A percentile compares a stretch with the other conserved stretches of the same genome.
Evolutionary conservation across 352 stramenopile genomes (phyloP).

Genomic region (Globisporangium paddicum): DNA sequence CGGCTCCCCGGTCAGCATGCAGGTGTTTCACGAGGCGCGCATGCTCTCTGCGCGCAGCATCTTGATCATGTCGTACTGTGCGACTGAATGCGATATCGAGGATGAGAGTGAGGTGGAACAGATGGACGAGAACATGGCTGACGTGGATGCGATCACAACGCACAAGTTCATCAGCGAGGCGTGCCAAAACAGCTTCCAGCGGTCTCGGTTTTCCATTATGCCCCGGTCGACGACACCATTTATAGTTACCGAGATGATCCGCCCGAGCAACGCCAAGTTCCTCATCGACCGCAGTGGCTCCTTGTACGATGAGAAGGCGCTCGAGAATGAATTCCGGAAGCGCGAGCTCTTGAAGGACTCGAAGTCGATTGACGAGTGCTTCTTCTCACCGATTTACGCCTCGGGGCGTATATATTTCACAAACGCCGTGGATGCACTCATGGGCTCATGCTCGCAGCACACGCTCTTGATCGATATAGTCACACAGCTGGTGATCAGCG

Average conservation of each 20-base stretch:
- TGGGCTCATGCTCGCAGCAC: constrained; percentile 55
- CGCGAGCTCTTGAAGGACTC: constrained; percentile 50
- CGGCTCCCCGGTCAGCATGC: constrained; percentile 58
- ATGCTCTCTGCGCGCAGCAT: constrained; percentile 61
- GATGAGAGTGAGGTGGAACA: constrained; percentile 25
- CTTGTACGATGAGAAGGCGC: constrained; percentile 33
- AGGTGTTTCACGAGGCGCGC: constrained; percentile 44
- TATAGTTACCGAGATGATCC: constrained; percentile 69
- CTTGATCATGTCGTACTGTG: constrained; percentile 67
- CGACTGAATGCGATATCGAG: constrained; percentile 17
- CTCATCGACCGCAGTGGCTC: constrained; percentile 45
- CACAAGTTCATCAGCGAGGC: constrained; percentile 76
- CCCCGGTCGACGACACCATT: constrained; percentile 25
- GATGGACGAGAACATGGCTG: constrained; percentile 69
- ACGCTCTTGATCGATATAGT: constrained; percentile 62
- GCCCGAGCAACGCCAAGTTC: constrained; percentile 70
- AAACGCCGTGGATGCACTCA: constrained; percentile 66
- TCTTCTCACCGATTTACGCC: constrained; percentile 55
- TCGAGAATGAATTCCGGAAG: constrained; percentile 27
- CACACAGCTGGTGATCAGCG: constrained; percentile 58
- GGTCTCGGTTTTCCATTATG: constrained; percentile 1
- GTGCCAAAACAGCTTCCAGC: constrained; percentile 28
- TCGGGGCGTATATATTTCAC: constrained; percentile 69
- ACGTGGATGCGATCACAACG: constrained; percentile 72
- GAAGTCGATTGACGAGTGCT: constrained; percentile 46